Conservation (phyloP, 805 yeast genomes). For the Brettanomyces custersianus region DNA sequence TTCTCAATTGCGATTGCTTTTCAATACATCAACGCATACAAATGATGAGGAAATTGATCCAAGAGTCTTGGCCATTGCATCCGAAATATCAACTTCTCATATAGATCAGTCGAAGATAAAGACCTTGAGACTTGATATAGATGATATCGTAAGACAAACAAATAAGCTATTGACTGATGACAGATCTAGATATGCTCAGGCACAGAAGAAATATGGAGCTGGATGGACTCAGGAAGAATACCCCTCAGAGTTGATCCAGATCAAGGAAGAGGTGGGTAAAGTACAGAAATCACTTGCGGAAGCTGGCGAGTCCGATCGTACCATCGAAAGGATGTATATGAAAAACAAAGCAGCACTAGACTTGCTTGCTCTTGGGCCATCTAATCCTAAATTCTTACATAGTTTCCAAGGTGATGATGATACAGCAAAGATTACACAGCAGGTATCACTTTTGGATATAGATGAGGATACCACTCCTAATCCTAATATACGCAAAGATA, state of each 20-base stretch:
- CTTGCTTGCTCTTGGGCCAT: conserved; percentile 35
- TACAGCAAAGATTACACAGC: conserved; percentile 12
- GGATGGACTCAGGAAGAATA: conserved; percentile 25
- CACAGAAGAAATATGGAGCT: conserved; percentile 27
- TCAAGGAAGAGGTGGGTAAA: conserved; percentile 11
- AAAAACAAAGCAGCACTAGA: conserved; percentile 33
- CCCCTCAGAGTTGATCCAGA: conserved; percentile 10
- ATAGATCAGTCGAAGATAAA: conserved; percentile 24
- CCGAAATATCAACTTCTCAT: conserved; percentile 17
- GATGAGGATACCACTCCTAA: conserved; percentile 33
- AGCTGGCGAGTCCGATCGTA: conserved; percentile 52
- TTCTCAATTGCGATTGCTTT: conserved; percentile 36
- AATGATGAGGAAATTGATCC: conserved; percentile 28
- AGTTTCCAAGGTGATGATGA: conserved; percentile 14
- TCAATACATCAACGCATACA: not conserved
- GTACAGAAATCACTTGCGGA: conserved; percentile 48
- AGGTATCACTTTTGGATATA: conserved; percentile 50
- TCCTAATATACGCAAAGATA: conserved; percentile 19
- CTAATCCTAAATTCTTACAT: conserved; percentile 29
- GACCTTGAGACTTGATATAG: conserved; percentile 28
- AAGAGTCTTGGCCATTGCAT: conserved; percentile 29
- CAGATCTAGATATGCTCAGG: conserved; percentile 24
- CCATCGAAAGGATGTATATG: conserved; percentile 39
- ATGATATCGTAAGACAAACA: conserved; percentile 25
- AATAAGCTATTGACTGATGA: conserved; percentile 28